Evolutionary conservation across 768 basidiomycete genomes (phyloP).

Genomic region (Kwoniella mangroviensis): DNA sequence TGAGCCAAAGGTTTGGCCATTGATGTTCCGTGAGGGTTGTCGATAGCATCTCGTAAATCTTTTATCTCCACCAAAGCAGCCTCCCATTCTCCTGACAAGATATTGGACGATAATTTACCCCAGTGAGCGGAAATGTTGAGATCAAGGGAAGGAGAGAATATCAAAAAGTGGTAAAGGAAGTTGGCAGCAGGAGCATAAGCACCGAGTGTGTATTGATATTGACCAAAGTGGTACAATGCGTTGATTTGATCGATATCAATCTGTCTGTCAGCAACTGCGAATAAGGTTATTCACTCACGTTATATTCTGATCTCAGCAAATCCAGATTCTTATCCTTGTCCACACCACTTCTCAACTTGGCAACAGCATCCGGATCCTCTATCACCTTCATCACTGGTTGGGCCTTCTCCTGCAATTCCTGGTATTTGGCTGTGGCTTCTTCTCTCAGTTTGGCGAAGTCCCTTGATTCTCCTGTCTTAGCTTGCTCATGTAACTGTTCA

Average conservation of each 20-base stretch:
- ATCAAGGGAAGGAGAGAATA: slow-evolving; percentile 89
- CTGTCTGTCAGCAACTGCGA: slow-evolving; percentile 60
- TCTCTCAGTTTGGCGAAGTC: slow-evolving; percentile 84
- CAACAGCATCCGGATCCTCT: slow-evolving; percentile 93
- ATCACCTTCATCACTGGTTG: slow-evolving; percentile 94
- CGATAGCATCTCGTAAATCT: slow-evolving; percentile 89
- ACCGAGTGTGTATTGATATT: slow-evolving; percentile 98
- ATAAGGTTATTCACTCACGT: slow-evolving; percentile 62
- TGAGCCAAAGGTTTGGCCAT: slow-evolving; percentile 66
- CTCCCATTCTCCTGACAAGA: slow-evolving; percentile 93
- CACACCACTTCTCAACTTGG: slow-evolving; percentile 74
- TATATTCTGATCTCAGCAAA: slow-evolving; percentile 90
- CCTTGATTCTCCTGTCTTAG: slow-evolving; percentile 59
- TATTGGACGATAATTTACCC: slow-evolving; percentile 97
- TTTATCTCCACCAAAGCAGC: slow-evolving; percentile 93
- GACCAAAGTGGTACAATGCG: slow-evolving; percentile 94
- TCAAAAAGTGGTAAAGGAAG: slow-evolving; percentile 97
- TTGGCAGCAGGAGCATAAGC: slow-evolving; percentile 96
- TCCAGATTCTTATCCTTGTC: slow-evolving; percentile 97
- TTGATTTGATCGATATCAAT: slow-evolving; percentile 93
- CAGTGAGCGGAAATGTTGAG: slow-evolving; percentile 96
- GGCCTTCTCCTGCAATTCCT: slow-evolving; percentile 84
- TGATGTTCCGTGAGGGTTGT: slow-evolving; percentile 59
- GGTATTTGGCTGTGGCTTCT: slow-evolving; percentile 79
- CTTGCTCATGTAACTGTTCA: slow-evolving; percentile 74